Evolutionary conservation across 306 rosid genomes (phyloP).

Genomic region (Dalbergia cultrata): DNA sequence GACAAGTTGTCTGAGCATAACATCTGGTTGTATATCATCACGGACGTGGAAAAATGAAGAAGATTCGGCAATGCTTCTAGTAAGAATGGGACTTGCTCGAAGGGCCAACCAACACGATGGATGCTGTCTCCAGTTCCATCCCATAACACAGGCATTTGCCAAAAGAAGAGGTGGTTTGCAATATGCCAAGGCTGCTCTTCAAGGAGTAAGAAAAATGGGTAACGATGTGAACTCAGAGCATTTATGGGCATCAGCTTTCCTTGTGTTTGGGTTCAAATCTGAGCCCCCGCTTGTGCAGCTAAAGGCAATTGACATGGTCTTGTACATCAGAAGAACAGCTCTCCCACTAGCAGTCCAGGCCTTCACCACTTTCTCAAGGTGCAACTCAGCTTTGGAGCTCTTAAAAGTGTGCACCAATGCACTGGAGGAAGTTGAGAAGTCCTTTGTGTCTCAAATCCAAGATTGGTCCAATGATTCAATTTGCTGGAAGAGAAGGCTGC

Average conservation of each 20-base stretch:
- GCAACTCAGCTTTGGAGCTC: slow-evolving; percentile 83
- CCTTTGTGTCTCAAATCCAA: slow-evolving; percentile 88
- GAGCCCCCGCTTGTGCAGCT: slow-evolving; percentile 79
- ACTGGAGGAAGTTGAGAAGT: slow-evolving; percentile 88
- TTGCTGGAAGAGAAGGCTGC: slow-evolving; percentile 84
- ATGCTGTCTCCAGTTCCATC: slow-evolving; percentile 76
- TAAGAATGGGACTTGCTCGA: slow-evolving; percentile 75
- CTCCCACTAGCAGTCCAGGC: slow-evolving; percentile 88
- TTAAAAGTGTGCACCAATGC: slow-evolving; percentile 86
- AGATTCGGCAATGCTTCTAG: slow-evolving; percentile 74
- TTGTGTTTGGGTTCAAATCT: slow-evolving; percentile 88
- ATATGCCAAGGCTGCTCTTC: slow-evolving; percentile 72
- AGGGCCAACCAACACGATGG: slow-evolving; percentile 60
- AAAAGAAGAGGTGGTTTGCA: slow-evolving; percentile 72
- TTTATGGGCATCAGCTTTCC: slow-evolving; percentile 88
- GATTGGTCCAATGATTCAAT: slow-evolving; percentile 80
- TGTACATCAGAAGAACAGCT: slow-evolving; percentile 76
- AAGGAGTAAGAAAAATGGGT: slow-evolving; percentile 70
- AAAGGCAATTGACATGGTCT: slow-evolving; percentile 72
- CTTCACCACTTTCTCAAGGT: slow-evolving; percentile 80
- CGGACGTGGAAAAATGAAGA: slow-evolving; percentile 76
- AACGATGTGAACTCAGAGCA: slow-evolving; percentile 69
- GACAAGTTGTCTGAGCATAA: slow-evolving; percentile 55
- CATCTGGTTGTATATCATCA: slow-evolving; percentile 66
- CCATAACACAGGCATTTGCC: slow-evolving; percentile 70